These are phyloP conservation scores for Yamadazyma takamatsuzukensis DNA, from an alignment of 805 yeast species.

Conservation along the genomic window DNA sequence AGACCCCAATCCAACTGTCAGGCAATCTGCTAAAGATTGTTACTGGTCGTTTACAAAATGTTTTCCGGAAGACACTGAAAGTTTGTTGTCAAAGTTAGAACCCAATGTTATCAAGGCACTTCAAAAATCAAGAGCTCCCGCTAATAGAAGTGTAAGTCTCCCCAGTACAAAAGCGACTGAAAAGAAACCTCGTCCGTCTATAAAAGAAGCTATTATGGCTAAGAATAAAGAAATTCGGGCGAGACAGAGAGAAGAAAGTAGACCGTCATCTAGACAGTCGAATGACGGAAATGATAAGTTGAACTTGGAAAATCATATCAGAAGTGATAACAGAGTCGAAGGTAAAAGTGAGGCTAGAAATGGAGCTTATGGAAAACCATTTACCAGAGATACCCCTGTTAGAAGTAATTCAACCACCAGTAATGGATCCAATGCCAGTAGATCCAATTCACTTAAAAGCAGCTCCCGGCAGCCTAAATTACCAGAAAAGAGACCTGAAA, in stretches of 20 bases:
- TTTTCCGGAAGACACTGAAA: slow-evolving; percentile 52
- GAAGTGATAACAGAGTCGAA: too few species aligned
- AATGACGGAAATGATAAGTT: too few species aligned
- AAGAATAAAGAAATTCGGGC: slow-evolving; percentile 37
- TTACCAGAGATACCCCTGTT: too few species aligned
- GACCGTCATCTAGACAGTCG: slow-evolving; percentile 18
- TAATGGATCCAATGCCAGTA: too few species aligned
- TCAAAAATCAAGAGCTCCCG: slow-evolving; percentile 11
- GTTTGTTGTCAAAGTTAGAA: slow-evolving; percentile 38
- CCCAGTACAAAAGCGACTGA: slow-evolving; percentile 1
- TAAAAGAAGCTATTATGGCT: slow-evolving; percentile 45
- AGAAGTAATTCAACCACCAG: too few species aligned
- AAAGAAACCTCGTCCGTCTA: slow-evolving; percentile 39
- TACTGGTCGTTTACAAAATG: slow-evolving; percentile 65
- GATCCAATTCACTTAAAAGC: too few species aligned
- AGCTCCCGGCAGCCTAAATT: too few species aligned
- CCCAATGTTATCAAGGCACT: slow-evolving; percentile 48
- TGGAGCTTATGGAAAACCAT: too few species aligned
- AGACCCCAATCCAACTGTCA: slow-evolving; percentile 78
- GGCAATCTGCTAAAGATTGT: slow-evolving; percentile 69
- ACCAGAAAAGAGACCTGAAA: too few species aligned
- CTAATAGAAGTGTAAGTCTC: too few species aligned
- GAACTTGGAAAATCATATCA: too few species aligned
- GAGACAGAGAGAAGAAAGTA: slow-evolving; percentile 18
- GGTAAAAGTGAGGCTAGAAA: too few species aligned